Evolutionary conservation across 2,329 filamentous ascomycete species (phyloP), one percentile per base, ranked within the genome.

Genomic region (Calycina herbarum): DNA sequence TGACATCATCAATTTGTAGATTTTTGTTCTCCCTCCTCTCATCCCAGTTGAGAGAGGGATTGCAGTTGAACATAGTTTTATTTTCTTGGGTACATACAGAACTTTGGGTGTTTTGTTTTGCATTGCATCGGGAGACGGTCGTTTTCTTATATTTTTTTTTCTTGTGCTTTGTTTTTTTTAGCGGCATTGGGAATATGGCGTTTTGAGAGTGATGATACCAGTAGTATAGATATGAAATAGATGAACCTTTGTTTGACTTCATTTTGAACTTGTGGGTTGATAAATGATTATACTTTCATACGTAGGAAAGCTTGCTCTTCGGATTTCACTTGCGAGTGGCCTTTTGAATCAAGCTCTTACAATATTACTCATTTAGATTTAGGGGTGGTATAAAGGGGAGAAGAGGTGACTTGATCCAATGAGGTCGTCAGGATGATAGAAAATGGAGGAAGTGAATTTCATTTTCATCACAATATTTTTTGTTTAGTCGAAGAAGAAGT

Each of bases 1-100:
- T 33, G 93, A 96, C 79, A 80, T 96, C 72, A 96, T 97, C 78
- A 89, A 89, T 75, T 78, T 96, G 27, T 62, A 62, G 51, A 62
- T 40, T 33, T 57, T 57, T 31, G 8, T 31, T n/a, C 13, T 57
- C 27, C 31, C 56, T 31, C 29, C 15, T 57, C n/a, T 57, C 56
- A 31, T 54, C 48, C 48, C 48, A 27, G 48, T 27, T 54, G 48
- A 24, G 45, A 24, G 45, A 27, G 20, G 20, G 48, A 13, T 3
- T 10, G n/a, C n/a, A 54, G 48, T 11, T 54, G 48, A 27, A 54
- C 48, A 54, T 54, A 27, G 8, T 11, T 27, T 24, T 24, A 7
- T 54, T 10, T 20, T 54, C 24, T 54, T 54, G 48, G 45, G 48
- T 54, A 54, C 20, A 54, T 54, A 54, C 48, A 54, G 45, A 51